These are phyloP conservation scores for Pichia sp. DNA, from an alignment of 1,139 yeast species.

Conservation along the genomic window DNA sequence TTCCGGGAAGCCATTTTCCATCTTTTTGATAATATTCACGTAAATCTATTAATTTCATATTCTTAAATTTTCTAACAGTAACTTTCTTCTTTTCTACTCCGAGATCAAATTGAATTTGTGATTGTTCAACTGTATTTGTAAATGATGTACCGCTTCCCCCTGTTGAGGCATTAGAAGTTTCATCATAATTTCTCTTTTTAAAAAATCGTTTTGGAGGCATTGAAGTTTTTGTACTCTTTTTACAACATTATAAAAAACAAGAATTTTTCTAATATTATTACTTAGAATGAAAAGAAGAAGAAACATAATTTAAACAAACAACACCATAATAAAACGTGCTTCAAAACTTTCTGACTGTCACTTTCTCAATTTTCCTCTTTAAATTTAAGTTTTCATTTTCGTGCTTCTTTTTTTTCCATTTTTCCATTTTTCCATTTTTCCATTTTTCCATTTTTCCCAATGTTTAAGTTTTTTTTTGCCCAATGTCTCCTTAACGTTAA, in stretches of 20 bases:
- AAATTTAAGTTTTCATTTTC: too few relatives aligned
- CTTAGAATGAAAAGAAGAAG: too few relatives aligned
- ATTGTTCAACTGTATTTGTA: constrained; percentile 3
- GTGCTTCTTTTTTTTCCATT: too few relatives aligned
- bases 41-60: constrained; percentile 63
- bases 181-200: constrained; percentile 4
- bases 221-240: constrained; percentile 2
- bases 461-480: too few relatives aligned
- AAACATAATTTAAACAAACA: too few relatives aligned
- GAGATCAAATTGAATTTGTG: constrained; percentile 26
- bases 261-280: too few relatives aligned
- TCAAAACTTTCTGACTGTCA: too few relatives aligned
- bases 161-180: background rate
- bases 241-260: background rate
- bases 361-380: too few relatives aligned
- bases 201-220: constrained; percentile 14
- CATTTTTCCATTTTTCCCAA: too few relatives aligned
- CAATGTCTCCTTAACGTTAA: too few relatives aligned
- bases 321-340: too few relatives aligned
- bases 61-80: constrained; percentile 64
- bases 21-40: constrained; percentile 72
- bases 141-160: background rate
- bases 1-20: constrained; percentile 64
- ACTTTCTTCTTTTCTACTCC: constrained; percentile 62
- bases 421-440: too few relatives aligned